These are phyloP conservation scores for Arthrobotrys sphaeroides DNA, from an alignment of 2,329 filamentous ascomycete species.

Conservation along the genomic window DNA sequence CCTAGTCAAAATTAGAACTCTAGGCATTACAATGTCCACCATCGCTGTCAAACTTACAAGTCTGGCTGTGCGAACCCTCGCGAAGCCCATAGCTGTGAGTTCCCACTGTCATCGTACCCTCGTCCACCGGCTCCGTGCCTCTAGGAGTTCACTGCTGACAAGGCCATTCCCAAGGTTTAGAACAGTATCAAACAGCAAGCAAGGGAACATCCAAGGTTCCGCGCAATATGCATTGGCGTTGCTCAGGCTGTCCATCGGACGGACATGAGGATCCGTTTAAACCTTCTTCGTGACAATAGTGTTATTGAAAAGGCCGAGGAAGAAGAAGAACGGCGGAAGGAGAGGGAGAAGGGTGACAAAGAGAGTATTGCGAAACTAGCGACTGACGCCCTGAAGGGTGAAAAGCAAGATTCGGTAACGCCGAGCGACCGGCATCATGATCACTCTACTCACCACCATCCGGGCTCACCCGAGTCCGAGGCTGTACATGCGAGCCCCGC, in stretches of 20 bases:
- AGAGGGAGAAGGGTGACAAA: slow-evolving; percentile 62
- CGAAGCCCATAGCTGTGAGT: slow-evolving; percentile 74
- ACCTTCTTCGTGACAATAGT: slow-evolving; percentile 71
- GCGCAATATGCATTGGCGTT: slow-evolving; percentile 69
- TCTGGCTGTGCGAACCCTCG: slow-evolving; percentile 71
- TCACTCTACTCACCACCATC: neutral
- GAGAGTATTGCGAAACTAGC: slow-evolving; percentile 42
- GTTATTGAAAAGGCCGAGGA: slow-evolving; percentile 72
- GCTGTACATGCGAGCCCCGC: neutral
- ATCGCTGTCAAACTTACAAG: slow-evolving; percentile 74
- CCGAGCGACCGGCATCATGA: slow-evolving; percentile 61
- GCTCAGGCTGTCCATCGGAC: slow-evolving; percentile 72
- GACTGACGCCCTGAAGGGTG: slow-evolving; percentile 20
- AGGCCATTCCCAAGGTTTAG: slow-evolving; percentile 32
- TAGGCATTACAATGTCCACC: slow-evolving; percentile 54
- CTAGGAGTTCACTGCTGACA: slow-evolving; percentile 12
- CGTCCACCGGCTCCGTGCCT: neutral
- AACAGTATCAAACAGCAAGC: slow-evolving; percentile 77
- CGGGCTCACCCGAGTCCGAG: neutral
- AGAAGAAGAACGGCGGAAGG: slow-evolving; percentile 66
- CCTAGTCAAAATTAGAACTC: neutral
- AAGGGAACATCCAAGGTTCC: slow-evolving; percentile 74
- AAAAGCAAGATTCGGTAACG: slow-evolving; percentile 62
- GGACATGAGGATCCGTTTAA: slow-evolving; percentile 75
- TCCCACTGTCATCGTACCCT: too few species aligned